These are phyloP conservation scores for Apiotrichum veenhuisii DNA, from an alignment of 1,284 basidiomycete genomes.

Conservation along the genomic window DNA sequence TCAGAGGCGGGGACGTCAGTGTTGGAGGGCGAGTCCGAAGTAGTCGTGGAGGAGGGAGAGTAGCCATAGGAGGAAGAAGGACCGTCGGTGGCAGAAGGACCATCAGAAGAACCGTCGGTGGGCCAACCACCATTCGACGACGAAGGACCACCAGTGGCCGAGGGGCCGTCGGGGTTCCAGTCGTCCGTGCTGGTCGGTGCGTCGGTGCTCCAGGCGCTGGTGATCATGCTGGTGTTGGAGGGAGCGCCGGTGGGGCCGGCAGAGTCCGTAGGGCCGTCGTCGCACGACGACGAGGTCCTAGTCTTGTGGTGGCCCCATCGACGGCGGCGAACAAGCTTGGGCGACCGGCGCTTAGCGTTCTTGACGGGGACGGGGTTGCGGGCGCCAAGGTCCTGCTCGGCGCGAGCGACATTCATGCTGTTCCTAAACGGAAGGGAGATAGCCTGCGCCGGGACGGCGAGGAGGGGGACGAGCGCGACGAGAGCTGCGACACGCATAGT, in stretches of 20 bases:
- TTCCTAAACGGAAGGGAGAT: neutral
- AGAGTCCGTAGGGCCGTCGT: neutral
- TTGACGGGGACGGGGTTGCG: neutral
- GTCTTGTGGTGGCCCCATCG: neutral
- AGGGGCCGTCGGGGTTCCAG: neutral
- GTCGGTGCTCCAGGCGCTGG: neutral
- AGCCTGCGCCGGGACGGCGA: constrained; percentile 3
- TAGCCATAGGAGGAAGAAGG: constrained; percentile 12
- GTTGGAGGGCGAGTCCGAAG: neutral
- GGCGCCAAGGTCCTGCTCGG: constrained; percentile 6
- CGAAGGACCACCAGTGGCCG: neutral
- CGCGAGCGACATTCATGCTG: neutral
- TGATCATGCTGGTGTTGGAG: neutral
- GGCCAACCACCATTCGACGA: constrained; percentile 20
- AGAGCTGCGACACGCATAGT: constrained; percentile 6
- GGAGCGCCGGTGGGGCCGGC: neutral
- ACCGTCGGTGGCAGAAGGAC: constrained; percentile 14
- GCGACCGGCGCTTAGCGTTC: neutral
- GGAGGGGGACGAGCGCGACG: constrained; percentile 6
- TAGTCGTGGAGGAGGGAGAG: constrained; percentile 12
- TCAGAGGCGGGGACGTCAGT: constrained; percentile 10
- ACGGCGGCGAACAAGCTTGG: constrained; percentile 3
- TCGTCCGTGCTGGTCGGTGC: too few species aligned
- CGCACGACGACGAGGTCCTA: neutral
- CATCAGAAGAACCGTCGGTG: constrained; percentile 8